Conservation (phyloP, 2,329 filamentous ascomycete species). For the Trichophyton simii region DNA sequence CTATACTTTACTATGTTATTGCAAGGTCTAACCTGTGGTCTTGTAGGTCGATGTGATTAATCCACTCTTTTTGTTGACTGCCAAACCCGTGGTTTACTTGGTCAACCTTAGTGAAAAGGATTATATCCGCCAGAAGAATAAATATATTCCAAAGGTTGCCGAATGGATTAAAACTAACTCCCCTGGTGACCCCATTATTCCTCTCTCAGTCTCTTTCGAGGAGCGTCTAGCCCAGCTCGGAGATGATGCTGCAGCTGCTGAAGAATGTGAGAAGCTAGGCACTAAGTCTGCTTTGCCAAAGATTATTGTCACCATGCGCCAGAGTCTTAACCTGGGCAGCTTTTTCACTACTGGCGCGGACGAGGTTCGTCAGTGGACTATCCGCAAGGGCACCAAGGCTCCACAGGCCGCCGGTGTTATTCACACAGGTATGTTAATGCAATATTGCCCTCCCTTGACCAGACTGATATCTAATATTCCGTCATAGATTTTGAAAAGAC, state of each 20-base stretch:
- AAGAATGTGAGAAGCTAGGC: conserved; percentile 79
- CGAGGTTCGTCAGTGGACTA: conserved; percentile 97
- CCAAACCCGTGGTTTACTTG: conserved; percentile 93
- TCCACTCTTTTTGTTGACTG: conserved; percentile 83
- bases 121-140: conserved; percentile 98
- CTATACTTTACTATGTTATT: conserved; percentile 10
- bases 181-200: conserved; percentile 76
- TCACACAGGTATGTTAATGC: conserved; percentile 47
- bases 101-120: conserved; percentile 96
- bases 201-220: conserved; percentile 84
- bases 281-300: conserved; percentile 85
- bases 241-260: conserved; percentile 60
- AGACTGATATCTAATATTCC: background rate
- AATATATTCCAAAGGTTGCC: conserved; percentile 84
- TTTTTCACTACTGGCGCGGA: conserved; percentile 97
- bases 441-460: background rate
- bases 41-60: conserved; percentile 90
- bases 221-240: conserved; percentile 75
- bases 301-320: conserved; percentile 84
- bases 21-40: conserved; percentile 4
- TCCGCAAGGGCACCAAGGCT: conserved; percentile 92
- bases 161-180: conserved; percentile 94
- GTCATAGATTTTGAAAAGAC: conserved; percentile 86
- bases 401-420: conserved; percentile 96
- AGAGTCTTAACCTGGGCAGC: conserved; percentile 74